A percentile compares a stretch with the other conserved stretches of the same genome.
Evolutionary conservation across 441 rosid species (phyloP).

Genomic region (Rhodomyrtus psidioides): DNA sequence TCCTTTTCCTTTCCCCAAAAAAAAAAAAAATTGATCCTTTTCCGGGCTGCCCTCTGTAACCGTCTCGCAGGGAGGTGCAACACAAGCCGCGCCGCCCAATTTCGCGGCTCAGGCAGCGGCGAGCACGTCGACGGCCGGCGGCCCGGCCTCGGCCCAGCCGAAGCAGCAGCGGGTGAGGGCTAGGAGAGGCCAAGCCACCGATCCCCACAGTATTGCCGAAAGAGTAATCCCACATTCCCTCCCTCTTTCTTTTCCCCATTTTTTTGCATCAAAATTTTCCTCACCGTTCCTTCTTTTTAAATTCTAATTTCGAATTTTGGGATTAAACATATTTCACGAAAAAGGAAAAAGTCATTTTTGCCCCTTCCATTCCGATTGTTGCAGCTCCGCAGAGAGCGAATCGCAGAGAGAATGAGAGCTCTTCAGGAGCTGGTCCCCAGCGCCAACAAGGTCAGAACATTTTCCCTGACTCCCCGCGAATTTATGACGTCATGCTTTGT

Average conservation of each 20-base stretch:
- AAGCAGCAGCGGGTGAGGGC: conserved; percentile 42
- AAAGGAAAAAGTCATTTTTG: too few relatives aligned
- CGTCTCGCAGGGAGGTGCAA: not conserved
- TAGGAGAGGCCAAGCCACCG: conserved; percentile 86
- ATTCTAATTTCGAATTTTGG: not conserved
- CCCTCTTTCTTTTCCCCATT: not conserved
- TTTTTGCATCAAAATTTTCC: not conserved
- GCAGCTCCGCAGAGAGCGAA: conserved; percentile 72
- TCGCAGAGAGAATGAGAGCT: conserved; percentile 74
- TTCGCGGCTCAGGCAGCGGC: not conserved
- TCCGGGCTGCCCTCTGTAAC: not conserved
- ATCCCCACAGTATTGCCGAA: conserved; percentile 88
- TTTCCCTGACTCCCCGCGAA: not conserved
- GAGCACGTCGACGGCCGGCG: not conserved
- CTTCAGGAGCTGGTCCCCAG: conserved; percentile 78
- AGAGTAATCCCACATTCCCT: conserved; percentile 23
- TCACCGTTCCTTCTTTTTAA: not conserved
- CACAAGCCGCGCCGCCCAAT: not conserved
- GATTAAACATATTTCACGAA: not conserved
- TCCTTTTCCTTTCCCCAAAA: too few relatives aligned
- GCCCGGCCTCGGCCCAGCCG: conserved; percentile 34
- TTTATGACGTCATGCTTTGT: not conserved
- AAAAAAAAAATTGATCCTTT: not conserved
- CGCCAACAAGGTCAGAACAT: conserved; percentile 47
- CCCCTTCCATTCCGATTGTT: not conserved